These are phyloP conservation scores for Tylopilus sp. DNA, from an alignment of 768 basidiomycete genomes.

Conservation along the genomic window DNA sequence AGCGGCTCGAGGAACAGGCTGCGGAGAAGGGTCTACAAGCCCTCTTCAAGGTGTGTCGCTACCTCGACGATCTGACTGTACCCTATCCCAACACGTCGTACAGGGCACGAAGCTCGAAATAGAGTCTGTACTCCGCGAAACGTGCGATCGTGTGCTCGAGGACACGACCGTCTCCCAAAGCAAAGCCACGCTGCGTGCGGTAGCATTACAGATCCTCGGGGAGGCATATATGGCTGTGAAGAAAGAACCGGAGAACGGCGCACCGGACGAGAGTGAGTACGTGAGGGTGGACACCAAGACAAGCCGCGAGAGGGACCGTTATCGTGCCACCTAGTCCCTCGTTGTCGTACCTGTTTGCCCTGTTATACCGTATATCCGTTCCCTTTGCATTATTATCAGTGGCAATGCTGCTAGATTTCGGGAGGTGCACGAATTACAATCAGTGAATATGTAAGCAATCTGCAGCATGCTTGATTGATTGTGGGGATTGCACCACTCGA, in stretches of 20 bases:
- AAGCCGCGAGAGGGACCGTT: slow-evolving; percentile 47
- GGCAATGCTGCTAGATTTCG: too few species aligned
- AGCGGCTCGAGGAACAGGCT: slow-evolving; percentile 83
- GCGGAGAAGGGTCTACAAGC: slow-evolving; percentile 91
- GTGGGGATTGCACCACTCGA: too few species aligned
- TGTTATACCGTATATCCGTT: slow-evolving; percentile 5
- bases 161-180: slow-evolving; percentile 49
- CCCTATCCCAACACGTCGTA: not conserved
- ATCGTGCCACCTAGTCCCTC: slow-evolving; percentile 17
- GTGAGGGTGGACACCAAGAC: slow-evolving; percentile 76
- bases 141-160: slow-evolving; percentile 76
- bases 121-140: slow-evolving; percentile 84
- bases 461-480: too few species aligned
- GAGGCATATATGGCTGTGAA: slow-evolving; percentile 70
- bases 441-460: too few species aligned
- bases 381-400: not conserved
- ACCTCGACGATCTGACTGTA: not conserved
- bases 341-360: not conserved
- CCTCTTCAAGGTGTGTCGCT: slow-evolving; percentile 73
- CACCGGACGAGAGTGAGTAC: slow-evolving; percentile 69
- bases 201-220: slow-evolving; percentile 80
- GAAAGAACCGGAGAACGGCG: slow-evolving; percentile 48
- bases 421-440: too few species aligned
- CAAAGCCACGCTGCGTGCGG: slow-evolving; percentile 70
- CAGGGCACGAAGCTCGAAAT: slow-evolving; percentile 91